Evolutionary conservation across 441 rosid genomes (phyloP).

Genomic region (Gossypium schwendimanii): DNA sequence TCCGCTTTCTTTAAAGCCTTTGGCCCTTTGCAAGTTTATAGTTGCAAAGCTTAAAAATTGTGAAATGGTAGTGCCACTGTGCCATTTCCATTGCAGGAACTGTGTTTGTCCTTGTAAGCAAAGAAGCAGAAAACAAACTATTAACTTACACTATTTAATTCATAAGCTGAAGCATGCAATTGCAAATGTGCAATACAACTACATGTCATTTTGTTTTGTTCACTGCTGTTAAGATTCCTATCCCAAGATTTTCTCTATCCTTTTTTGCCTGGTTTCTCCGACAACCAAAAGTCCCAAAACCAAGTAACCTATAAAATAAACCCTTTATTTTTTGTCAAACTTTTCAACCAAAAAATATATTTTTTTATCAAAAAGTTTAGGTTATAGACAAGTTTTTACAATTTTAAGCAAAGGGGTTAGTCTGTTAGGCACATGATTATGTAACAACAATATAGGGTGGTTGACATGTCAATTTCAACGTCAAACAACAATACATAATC

Average conservation of each 20-base stretch:
- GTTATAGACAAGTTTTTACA: conserved; percentile 7
- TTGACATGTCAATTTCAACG: not conserved
- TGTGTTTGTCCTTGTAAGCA: not conserved
- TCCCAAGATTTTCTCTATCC: not conserved
- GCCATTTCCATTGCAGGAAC: not conserved
- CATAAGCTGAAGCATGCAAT: not conserved
- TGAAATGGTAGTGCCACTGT: not conserved
- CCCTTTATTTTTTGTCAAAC: not conserved
- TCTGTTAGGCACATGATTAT: conserved; percentile 1
- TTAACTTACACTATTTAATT: not conserved
- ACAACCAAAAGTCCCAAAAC: not conserved
- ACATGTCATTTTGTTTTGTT: not conserved
- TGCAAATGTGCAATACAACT: not conserved
- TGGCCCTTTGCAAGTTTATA: not conserved
- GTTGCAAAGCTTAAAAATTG: not conserved
- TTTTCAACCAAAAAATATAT: not conserved
- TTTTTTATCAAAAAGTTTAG: conserved; percentile 5
- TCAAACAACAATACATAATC: not conserved
- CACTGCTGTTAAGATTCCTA: conserved; percentile 6
- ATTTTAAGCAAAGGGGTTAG: not conserved
- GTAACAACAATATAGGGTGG: not conserved
- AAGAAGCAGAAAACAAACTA: not conserved
- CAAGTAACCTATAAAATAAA: not conserved
- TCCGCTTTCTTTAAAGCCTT: not conserved
- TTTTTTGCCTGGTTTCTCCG: conserved; percentile 4